Percentiles rank a stretch among this genome's conserved stretches.
phyloP scores from a whole-genome alignment of 2,329 filamentous ascomycete genomes.

The Paraphoma sp. region DNA sequence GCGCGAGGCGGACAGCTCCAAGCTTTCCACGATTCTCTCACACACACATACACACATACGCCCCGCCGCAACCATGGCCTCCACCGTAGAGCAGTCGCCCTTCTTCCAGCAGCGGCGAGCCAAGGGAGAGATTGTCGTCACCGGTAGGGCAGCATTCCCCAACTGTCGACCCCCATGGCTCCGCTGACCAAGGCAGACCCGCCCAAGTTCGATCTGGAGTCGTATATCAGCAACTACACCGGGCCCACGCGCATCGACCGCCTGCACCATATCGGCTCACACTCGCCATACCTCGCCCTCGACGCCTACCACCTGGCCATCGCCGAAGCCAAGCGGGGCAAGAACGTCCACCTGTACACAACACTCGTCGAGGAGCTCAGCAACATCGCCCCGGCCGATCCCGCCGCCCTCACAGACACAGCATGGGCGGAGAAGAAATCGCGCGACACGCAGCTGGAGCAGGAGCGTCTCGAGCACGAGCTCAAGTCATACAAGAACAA shows the following conservation, averaged over 20 bases:
- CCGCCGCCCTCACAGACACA: constrained; percentile 70
- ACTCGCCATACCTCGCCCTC: constrained; percentile 74
- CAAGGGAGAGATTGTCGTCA: constrained; percentile 39
- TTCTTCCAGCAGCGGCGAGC: constrained; percentile 42
- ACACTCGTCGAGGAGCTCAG: constrained; percentile 71
- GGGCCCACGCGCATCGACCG: constrained; percentile 83
- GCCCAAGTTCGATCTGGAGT: constrained; percentile 89
- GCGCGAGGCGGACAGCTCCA: constrained; percentile 11
- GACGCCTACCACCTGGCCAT: constrained; percentile 84
- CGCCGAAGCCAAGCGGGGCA: constrained; percentile 75
- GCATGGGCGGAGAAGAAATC: constrained; percentile 77
- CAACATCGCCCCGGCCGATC: constrained; percentile 68
- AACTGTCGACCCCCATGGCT: not conserved
- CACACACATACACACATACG: too few species aligned
- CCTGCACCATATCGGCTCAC: constrained; percentile 79
- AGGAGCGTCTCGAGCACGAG: constrained; percentile 79
- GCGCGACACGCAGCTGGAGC: constrained; percentile 72
- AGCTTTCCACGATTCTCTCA: constrained; percentile 20
- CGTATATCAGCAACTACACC: constrained; percentile 87
- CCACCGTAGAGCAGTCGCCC: constrained; percentile 42
- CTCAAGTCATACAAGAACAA: constrained; percentile 96
- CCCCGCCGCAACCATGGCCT: constrained; percentile 34
- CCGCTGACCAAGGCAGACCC: constrained; percentile 60
- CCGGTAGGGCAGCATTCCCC: constrained; percentile 27
- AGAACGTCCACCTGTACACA: constrained; percentile 75